Percentiles rank a stretch among this genome's conserved stretches.
These are phyloP conservation scores for Cyphellophora attinorum DNA, from an alignment of 2,329 filamentous ascomycete genomes.

Conservation along the genomic window DNA sequence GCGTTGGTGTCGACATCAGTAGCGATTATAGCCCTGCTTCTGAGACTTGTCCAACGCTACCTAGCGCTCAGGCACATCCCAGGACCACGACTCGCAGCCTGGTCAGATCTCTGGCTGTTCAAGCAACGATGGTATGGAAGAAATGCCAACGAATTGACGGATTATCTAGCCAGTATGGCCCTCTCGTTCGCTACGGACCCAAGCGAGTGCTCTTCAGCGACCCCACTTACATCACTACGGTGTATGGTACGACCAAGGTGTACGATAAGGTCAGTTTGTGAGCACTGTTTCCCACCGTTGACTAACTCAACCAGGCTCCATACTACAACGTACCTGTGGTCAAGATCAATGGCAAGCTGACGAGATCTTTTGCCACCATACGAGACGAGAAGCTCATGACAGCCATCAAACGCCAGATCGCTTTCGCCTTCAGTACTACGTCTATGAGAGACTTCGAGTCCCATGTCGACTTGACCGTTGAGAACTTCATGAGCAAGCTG, in stretches of 20 bases:
- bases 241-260: conserved; percentile 8
- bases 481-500: conserved; percentile 4
- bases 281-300: not conserved
- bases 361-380: conserved; percentile 1
- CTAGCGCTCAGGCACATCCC: conserved; percentile 30
- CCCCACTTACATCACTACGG: conserved; percentile 4
- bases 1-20: too few relatives aligned
- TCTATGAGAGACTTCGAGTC: conserved; percentile 69
- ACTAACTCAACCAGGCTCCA: conserved; percentile 3
- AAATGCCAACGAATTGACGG: conserved; percentile 1
- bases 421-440: conserved; percentile 54
- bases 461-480: conserved; percentile 54
- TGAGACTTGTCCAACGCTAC: conserved; percentile 1
- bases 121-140: conserved; percentile 3
- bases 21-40: too few relatives aligned
- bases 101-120: conserved; percentile 68
- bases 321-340: conserved; percentile 4
- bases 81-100: conserved; percentile 57
- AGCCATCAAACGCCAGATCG: conserved; percentile 69
- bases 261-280: conserved; percentile 6
- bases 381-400: conserved; percentile 8
- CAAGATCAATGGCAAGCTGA: conserved; percentile 6
- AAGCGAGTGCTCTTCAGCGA: conserved; percentile 10
- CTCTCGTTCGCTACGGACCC: conserved; percentile 9
- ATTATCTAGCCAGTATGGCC: conserved; percentile 11